These are phyloP conservation scores for Ambrosiella cleistominuta DNA, from an alignment of 2,329 filamentous ascomycete genomes.

Conservation along the genomic window DNA sequence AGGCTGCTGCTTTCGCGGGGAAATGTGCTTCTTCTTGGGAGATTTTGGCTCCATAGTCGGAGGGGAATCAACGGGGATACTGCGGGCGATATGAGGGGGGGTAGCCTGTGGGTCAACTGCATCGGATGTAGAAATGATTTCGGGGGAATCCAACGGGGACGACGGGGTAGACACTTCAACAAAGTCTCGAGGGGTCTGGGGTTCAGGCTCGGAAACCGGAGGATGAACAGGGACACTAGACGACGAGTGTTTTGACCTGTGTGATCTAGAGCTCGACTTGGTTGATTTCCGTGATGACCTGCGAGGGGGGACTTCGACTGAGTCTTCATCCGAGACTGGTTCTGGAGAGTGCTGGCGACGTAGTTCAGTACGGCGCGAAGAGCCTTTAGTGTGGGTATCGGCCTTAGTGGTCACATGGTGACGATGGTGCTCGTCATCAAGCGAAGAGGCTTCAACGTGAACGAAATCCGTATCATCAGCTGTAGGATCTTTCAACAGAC, in stretches of 20 bases:
- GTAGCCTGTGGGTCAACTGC: neutral
- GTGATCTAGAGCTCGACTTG: neutral
- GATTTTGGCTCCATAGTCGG: neutral
- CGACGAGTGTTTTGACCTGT: neutral
- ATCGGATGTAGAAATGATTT: neutral
- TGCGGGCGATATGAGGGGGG: neutral
- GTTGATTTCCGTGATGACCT: constrained; percentile 4
- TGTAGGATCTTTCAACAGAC: no score
- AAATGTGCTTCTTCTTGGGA: neutral
- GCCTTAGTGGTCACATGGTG: neutral
- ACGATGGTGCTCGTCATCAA: no score
- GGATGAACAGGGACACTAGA: neutral
- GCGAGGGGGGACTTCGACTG: neutral
- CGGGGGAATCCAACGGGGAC: neutral
- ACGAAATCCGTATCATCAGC: neutral
- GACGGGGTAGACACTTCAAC: neutral
- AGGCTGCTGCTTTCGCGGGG: neutral
- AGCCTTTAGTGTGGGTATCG: neutral
- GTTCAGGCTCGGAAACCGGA: neutral
- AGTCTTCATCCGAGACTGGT: neutral
- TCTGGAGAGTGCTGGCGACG: neutral
- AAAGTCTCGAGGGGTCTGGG: neutral
- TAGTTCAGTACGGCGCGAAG: neutral
- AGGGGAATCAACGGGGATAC: neutral
- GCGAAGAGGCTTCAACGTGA: neutral